Base-by-base conservation (phyloP, 2,329 filamentous ascomycete species). In the Paecilomyces sp. region DNA sequence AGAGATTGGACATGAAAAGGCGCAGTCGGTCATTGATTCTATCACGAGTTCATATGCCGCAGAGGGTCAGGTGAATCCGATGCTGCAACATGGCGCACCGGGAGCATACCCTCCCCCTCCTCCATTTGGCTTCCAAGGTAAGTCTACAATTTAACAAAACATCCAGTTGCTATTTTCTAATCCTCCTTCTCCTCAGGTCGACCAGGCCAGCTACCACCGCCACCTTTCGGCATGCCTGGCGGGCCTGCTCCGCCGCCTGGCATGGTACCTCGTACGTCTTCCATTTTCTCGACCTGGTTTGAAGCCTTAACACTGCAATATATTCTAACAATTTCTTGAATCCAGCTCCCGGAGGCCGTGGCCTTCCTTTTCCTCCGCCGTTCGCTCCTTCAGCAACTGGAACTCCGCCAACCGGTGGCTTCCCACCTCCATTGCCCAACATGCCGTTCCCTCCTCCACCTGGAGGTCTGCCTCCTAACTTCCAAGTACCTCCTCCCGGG, bases 1-100 rank as follows among this genome's bases (percentile, higher is more conserved):
- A 93, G 91, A 97, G 80, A 97, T 99, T 75, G 94, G 93, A 55
- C 93, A 97, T 77, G 94, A 97, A 79, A 96, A 97, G 80, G 93
- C 94, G 61, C 94, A 99, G 78, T 94, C 90, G 56, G 94, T 99
- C 68, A 99, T 99, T 74, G 94, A 99, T 80, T 93, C 89, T 68
- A 99, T 99, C 77, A 97, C 94, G 51, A 91, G 88, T 52, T 96
- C 92, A 47, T 97, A 99, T 79, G 91, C 90, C 64, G 92, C 91
- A 67, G 94, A 96, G 79, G 94, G 94, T 69, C 92, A 97, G 76
- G 87, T 86, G 62, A 97, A 96, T 76, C 92, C 90, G 57, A 91
- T 94, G 86, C 85, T 93, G 76, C 87, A 87, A 72, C 85, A 85
- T 56, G 82, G 82, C 63, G 79, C 79, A 9, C 73, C 71, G 3